Evolutionary conservation across 495 filamentous ascomycete species (phyloP).

Genomic region (Penicillium coprophilum): DNA sequence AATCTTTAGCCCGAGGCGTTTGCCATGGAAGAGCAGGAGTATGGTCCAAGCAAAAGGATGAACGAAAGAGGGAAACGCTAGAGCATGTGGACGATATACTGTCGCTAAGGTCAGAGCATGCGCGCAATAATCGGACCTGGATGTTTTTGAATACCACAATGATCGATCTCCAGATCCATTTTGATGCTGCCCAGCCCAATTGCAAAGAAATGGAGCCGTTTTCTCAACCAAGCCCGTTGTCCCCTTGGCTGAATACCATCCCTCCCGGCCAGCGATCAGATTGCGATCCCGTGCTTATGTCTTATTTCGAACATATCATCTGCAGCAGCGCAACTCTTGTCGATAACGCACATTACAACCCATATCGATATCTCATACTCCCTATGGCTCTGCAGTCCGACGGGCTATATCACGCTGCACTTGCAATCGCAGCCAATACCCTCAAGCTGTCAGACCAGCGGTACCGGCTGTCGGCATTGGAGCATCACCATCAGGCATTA

Average conservation of each 20-base stretch:
- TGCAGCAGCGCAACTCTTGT: slow-evolving; percentile 30
- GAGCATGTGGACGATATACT: not conserved
- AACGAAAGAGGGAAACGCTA: not conserved
- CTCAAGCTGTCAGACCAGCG: slow-evolving; percentile 19
- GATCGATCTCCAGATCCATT: slow-evolving; percentile 24
- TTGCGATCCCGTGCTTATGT: slow-evolving; percentile 19
- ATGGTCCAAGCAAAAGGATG: slow-evolving; percentile 22
- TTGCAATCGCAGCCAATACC: slow-evolving; percentile 28
- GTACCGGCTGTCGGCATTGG: slow-evolving; percentile 19
- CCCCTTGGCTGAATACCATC: slow-evolving; percentile 10
- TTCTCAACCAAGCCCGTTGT: not conserved
- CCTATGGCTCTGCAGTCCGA: slow-evolving; percentile 29
- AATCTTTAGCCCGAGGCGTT: slow-evolving; percentile 24
- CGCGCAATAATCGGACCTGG: slow-evolving; percentile 1
- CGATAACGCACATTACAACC: slow-evolving; percentile 27
- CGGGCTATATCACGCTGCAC: slow-evolving; percentile 27
- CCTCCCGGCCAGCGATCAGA: slow-evolving; percentile 11
- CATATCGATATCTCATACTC: slow-evolving; percentile 30
- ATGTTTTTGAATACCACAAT: slow-evolving; percentile 29
- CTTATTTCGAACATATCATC: slow-evolving; percentile 27
- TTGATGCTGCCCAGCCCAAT: slow-evolving; percentile 4
- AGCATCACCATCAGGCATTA: slow-evolving; percentile 23
- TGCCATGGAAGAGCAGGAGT: slow-evolving; percentile 30
- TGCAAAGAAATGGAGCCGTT: not conserved
- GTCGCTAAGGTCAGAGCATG: not conserved